Evolutionary conservation across 768 basidiomycete genomes (phyloP).

Genomic region (Coprinopsis cinerea): DNA sequence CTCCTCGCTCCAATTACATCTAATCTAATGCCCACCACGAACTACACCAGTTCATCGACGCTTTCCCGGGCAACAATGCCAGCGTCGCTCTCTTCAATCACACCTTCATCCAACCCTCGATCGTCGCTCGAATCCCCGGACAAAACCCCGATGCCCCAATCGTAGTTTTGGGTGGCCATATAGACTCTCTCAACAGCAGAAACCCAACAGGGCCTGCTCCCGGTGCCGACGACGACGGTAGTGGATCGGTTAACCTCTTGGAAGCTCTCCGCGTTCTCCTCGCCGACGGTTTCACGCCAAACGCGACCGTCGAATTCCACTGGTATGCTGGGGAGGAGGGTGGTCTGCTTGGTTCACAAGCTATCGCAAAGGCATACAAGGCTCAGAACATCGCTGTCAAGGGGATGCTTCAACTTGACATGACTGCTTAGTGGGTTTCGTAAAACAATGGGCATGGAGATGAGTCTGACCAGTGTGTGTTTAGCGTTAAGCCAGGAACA

Average conservation of each 20-base stretch:
- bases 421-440: constrained; percentile 34
- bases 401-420: constrained; percentile 40
- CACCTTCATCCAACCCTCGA: constrained; percentile 27
- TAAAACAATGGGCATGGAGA: neutral
- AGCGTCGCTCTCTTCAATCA: constrained; percentile 23
- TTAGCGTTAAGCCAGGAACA: constrained; percentile 39
- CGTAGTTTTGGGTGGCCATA: constrained; percentile 33
- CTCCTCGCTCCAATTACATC: neutral
- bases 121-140: constrained; percentile 30
- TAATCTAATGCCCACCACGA: neutral
- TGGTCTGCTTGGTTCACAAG: constrained; percentile 43
- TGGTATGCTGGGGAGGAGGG: constrained; percentile 40
- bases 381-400: constrained; percentile 33
- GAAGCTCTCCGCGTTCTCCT: constrained; percentile 34
- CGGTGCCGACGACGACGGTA: constrained; percentile 46
- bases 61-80: constrained; percentile 18
- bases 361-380: constrained; percentile 44
- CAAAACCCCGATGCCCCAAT: constrained; percentile 19
- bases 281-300: constrained; percentile 28
- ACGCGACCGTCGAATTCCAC: constrained; percentile 37
- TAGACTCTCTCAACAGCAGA: constrained; percentile 32
- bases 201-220: constrained; percentile 32
- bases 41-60: constrained; percentile 15
- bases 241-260: constrained; percentile 34
- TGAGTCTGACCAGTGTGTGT: constrained; percentile 10